Percentiles rank a stretch among this genome's conserved stretches.
phyloP scores from a whole-genome alignment of 1,284 basidiomycete genomes.

The Tilletia indica region DNA sequence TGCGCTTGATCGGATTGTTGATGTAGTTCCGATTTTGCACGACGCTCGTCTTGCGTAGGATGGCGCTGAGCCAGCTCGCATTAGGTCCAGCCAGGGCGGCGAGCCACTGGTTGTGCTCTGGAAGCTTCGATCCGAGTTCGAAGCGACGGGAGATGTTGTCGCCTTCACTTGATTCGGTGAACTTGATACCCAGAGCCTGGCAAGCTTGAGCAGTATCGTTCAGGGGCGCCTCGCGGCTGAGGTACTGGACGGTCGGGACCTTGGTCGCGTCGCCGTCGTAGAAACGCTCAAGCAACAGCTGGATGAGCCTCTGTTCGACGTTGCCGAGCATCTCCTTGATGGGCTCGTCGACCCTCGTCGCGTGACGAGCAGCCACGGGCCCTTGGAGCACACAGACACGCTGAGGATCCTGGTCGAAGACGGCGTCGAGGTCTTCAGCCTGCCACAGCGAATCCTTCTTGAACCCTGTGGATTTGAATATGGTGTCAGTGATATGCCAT shows the following conservation, averaged over 20 bases:
- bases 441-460: conserved; percentile 91
- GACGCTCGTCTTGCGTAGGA: conserved; percentile 76
- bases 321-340: conserved; percentile 86
- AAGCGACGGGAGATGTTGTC: conserved; percentile 48
- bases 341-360: conserved; percentile 84
- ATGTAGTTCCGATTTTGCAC: conserved; percentile 63
- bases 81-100: conserved; percentile 76
- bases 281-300: conserved; percentile 75
- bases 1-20: conserved; percentile 82
- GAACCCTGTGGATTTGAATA: conserved; percentile 28
- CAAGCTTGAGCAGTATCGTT: conserved; percentile 58
- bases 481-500: conserved; percentile 59
- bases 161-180: background rate
- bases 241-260: conserved; percentile 82
- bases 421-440: conserved; percentile 95
- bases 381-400: conserved; percentile 97
- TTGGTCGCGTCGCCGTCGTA: conserved; percentile 76
- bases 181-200: conserved; percentile 59
- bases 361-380: conserved; percentile 86
- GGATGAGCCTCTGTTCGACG: conserved; percentile 75
- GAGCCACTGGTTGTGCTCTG: conserved; percentile 68
- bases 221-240: conserved; percentile 63
- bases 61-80: conserved; percentile 81
- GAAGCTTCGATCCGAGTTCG: conserved; percentile 31
- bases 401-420: conserved; percentile 89